Base-by-base conservation (phyloP, 2,329 filamentous ascomycete genomes). In the Cordyceps farinosa region DNA sequence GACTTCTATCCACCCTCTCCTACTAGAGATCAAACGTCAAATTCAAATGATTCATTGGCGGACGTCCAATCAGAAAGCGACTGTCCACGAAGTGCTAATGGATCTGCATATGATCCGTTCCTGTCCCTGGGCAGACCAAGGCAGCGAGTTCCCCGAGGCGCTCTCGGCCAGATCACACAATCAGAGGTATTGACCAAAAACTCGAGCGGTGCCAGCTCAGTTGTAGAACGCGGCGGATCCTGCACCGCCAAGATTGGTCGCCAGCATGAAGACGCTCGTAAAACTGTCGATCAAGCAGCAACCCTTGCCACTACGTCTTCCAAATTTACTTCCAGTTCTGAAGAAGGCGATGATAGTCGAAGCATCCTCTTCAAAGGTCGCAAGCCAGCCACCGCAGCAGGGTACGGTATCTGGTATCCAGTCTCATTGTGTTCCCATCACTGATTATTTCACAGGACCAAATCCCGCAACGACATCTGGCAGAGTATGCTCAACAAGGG, bases 1-100 rank as follows among this genome's bases (percentile, higher is more conserved):
- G 80, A 87, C 70, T 88, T 88, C 67, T 88, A 87, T 65, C 83
- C 82, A 36, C 75, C 83, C 3, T 87, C 85, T 0, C 83, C 84
- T 1, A 70, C 73, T 65, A 84, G 82, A 69, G 68, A 73, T 40
- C 65, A 65, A 36, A 66, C 67, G 10, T 30, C 64, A 3, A 63
- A 65, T 22, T 44, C 60, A 7, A 50, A 29, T 32, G 60, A 56
- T 36, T 50, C 51, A 10, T 30, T 15, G 8, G 8, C 50, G 22
- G 51, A 50, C 3, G 10, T 54, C 3, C 58, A 62, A 11, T 55
- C 60, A 22, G 60, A 55, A n/a, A 55, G 60, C 32, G 60, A 44
- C 22, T 42, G 51, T 32, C 51, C n/a, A n/a, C 42, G 44, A 30
- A 55, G 60, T 42, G 47, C 42, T 10, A 55, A 47, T 40, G 60